Evolutionary conservation across 345 rosid genomes (phyloP).

Genomic region (Salix arbutifolia): DNA sequence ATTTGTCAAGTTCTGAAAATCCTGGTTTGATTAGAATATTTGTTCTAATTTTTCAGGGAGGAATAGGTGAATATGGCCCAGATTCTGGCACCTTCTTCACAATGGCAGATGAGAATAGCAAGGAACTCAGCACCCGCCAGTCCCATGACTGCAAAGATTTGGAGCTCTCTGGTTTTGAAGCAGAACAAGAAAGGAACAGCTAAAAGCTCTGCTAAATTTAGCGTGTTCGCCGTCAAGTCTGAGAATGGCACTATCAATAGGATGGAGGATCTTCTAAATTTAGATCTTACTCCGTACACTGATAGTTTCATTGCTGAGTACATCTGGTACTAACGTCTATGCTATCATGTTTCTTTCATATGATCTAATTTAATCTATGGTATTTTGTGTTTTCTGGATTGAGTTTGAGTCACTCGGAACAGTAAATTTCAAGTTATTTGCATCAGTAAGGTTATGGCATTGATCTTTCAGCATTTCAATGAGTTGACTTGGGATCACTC

Average conservation of each 20-base stretch:
- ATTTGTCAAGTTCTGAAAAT: not conserved
- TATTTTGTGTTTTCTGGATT: not conserved
- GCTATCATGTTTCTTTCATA: not conserved
- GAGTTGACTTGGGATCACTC: not conserved
- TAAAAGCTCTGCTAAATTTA: conserved; percentile 46
- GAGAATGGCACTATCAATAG: conserved; percentile 67
- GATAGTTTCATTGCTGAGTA: conserved; percentile 90
- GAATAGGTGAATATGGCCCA: conserved; percentile 68
- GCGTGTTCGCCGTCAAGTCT: conserved; percentile 60
- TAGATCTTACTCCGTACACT: conserved; percentile 79
- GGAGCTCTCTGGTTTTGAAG: conserved; percentile 62
- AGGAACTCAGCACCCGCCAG: conserved; percentile 45
- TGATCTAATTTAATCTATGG: not conserved
- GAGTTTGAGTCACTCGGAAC: not conserved
- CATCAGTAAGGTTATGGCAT: not conserved
- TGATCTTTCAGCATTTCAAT: not conserved
- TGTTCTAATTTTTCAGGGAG: conserved; percentile 25
- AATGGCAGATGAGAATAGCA: conserved; percentile 69
- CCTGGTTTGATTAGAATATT: not conserved
- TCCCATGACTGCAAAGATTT: conserved; percentile 50
- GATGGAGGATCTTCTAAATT: conserved; percentile 64
- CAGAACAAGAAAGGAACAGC: conserved; percentile 55
- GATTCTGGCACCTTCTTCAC: conserved; percentile 68
- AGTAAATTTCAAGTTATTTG: not conserved
- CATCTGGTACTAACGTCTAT: conserved; percentile 59